Evolutionary conservation across 1,284 basidiomycete species (phyloP).

Genomic region (Amylostereum areolatum): DNA sequence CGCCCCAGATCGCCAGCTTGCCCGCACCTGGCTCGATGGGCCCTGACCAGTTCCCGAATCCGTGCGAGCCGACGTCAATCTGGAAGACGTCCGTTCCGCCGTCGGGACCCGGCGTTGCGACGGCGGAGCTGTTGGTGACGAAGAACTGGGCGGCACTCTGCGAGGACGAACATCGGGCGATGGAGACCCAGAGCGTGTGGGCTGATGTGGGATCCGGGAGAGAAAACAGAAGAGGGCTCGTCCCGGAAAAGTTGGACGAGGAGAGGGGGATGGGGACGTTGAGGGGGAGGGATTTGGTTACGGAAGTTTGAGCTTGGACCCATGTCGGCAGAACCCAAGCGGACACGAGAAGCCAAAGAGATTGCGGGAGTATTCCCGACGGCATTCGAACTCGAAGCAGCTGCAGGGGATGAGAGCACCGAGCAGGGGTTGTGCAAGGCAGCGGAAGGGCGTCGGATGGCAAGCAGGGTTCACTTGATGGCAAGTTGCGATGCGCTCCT

Average conservation of each 20-base stretch:
- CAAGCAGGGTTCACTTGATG: too few species aligned
- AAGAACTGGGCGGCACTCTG: constrained; percentile 40
- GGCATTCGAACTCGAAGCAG: too few species aligned
- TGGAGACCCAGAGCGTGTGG: constrained; percentile 42
- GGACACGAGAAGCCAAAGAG: constrained; percentile 1
- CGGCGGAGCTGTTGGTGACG: constrained; percentile 44
- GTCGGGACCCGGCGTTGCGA: constrained; percentile 31
- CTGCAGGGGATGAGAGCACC: too few species aligned
- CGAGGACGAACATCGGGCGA: constrained; percentile 48
- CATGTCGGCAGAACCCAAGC: background rate
- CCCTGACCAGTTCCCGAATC: constrained; percentile 54
- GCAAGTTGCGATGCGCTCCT: too few species aligned
- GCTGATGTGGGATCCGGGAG: constrained; percentile 31
- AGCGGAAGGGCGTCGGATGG: too few species aligned
- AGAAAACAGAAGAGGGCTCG: constrained; percentile 18
- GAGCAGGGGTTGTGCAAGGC: too few species aligned
- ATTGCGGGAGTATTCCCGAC: background rate
- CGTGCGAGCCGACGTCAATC: constrained; percentile 39
- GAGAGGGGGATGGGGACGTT: constrained; percentile 7
- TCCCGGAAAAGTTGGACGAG: constrained; percentile 8
- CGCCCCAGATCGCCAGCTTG: constrained; percentile 40
- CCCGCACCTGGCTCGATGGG: constrained; percentile 30
- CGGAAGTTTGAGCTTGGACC: too few species aligned
- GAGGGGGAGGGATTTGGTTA: constrained; percentile 3
- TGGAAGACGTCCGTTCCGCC: constrained; percentile 44